A percentile compares a stretch with the other conserved stretches of the same genome.
These are phyloP conservation scores for Oryza nivara DNA, from an alignment of 176 grass and related monocot genomes.

Conservation along the genomic window DNA sequence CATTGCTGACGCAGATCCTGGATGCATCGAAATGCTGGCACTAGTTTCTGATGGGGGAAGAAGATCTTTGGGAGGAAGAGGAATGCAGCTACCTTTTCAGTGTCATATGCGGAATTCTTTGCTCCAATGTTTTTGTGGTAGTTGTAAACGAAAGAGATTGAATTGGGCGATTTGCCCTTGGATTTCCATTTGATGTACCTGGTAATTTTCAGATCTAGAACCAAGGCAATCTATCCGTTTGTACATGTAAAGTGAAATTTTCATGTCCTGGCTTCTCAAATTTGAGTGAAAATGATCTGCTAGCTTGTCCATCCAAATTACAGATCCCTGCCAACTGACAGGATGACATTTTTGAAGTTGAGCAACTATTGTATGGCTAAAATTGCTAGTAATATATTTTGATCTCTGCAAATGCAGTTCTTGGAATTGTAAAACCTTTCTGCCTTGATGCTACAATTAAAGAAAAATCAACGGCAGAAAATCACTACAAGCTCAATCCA, in stretches of 20 bases:
- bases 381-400: neutral
- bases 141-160: neutral
- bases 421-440: neutral
- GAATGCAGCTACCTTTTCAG: neutral
- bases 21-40: neutral
- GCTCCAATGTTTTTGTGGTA: neutral
- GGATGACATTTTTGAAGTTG: neutral
- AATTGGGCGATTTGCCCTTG: constrained; percentile 1
- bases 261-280: neutral
- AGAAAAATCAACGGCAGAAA: neutral
- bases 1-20: neutral
- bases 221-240: neutral
- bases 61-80: constrained; percentile 1
- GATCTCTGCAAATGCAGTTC: neutral
- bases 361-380: too few relatives aligned
- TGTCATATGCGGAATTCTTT: neutral
- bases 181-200: constrained; percentile 9
- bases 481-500: neutral
- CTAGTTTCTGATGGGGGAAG: neutral
- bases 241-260: neutral
- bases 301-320: neutral
- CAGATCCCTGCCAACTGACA: neutral
- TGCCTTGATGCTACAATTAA: neutral
- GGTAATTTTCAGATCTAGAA: neutral
- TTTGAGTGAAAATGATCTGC: neutral